Base-by-base conservation (phyloP, 2,329 filamentous ascomycete genomes). In the Fusarium brachygibbosum region DNA sequence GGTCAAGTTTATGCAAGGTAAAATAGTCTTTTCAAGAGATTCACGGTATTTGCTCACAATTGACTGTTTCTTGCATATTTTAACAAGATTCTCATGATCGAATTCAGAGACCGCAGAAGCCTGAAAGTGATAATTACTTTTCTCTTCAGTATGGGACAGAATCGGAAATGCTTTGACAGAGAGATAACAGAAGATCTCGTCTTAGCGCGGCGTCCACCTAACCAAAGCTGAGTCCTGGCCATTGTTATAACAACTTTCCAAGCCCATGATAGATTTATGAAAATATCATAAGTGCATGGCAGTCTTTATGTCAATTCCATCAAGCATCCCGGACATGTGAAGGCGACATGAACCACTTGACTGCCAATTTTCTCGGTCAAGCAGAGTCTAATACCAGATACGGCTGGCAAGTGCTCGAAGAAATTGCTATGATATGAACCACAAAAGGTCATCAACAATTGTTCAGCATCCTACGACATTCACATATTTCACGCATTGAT, bases 401-500 rank as follows among this genome's bases (percentile, higher is more conserved):
- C 6, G 5, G 11, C 17, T 29, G n/a, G n/a, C 17, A 16, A 31
- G 13, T 28, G 12, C 12, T 31, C 7, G 16, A 13, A 6, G 7
- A 13, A 25, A 12, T 19, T 14, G 25, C 10, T 17, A 7, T 41
- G 9, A 6, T 34, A 2, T 25, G 17, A 17, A 40, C 3, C 28
- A 21, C 2, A 25, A 14, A 16, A 7, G 5, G 23, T 21, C 23
- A 28, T 31, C 17, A 21, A 62, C 53, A 6, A 14, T n/a, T 29
- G 29, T 28, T 9, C 5, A 35, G 35, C 10, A 56, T 37, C 10
- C 12, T 32, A 11, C 45, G 25, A 13, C 12, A 46, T 34, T 37
- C 48, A 61, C 37, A 37, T 6, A 21, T 7, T 42, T 54, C 40
- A 68, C 60, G 16, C 7, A 32, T 21, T 19, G 9, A 13, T 23